Evolutionary conservation across 2,329 filamentous ascomycete species (phyloP), one percentile per base, ranked within the genome.

Genomic region (Karstenula rhodostoma): DNA sequence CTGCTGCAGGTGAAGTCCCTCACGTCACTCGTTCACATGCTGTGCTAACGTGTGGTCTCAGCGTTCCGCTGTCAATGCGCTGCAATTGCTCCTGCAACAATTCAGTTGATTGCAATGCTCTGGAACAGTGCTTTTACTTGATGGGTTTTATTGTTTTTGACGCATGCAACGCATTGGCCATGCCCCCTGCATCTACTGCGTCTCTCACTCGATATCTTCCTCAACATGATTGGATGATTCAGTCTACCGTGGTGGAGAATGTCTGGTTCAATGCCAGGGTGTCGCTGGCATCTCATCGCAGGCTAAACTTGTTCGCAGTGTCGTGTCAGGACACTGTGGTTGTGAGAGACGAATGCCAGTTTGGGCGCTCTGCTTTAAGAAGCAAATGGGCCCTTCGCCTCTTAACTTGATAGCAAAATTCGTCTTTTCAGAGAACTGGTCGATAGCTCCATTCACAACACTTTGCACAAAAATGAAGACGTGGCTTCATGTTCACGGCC

Each of bases 251-350:
- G 59, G 60, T 51, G 49, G 51, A 50, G 44, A 50, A 43, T 46
- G 57, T 56, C 44, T 59, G 43, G 40, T 57, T 66, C 59, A 62
- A 59, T 63, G 67, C 65, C 63, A 64, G 56, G 51, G 53, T 59
- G 50, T 59, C 61, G 60, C 62, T 37, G 65, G 60, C 65, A 56
- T 63, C 17, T 57, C 59, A 63, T 59, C 58, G 64, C 60, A 70
- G 70, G 63, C 70, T 71, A 70, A 71, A 71, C 62, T 43, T 63
- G 62, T 63, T 56, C 51, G 49, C 64, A 37, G 54, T 52, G 43
- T 52, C 57, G 53, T 57, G 32, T 56, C 48, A 50, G 43, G 17
- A 32, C 48, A 37, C 53, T 49, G 48, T 43, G 23, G 32, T 61
- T 44, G 57, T 50, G 32, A 48, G 42, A 63, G 42, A 15, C 47